Evolutionary conservation across 2,329 filamentous ascomycete species (phyloP), one percentile per base, ranked within the genome.

Genomic region (Cryphonectria naterciae): DNA sequence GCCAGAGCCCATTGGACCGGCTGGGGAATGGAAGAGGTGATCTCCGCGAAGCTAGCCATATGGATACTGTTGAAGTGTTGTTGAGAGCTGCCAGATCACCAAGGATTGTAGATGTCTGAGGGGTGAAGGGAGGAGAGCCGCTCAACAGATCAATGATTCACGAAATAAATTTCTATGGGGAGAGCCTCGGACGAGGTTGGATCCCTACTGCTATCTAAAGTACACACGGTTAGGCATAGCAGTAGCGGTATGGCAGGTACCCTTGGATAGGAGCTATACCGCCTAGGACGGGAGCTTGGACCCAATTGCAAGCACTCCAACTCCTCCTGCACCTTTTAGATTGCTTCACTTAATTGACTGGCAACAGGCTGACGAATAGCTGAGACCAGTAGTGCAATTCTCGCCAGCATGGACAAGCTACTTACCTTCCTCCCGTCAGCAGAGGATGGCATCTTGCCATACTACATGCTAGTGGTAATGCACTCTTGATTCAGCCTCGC

Each of bases 391-490:
- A 46, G 17, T 10, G n/a, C 17, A 1, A 4, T 7, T 5, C 17
- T 28, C 39, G 46, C 13, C 43, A 74, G 63, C 46, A 87, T 89
- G 85, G 85, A 86, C 49, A 72, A 79, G 2, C 56, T 88, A 68
- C 78, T 81, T 70, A 77, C 80, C 32, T 80, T 84, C 63, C 77
- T 83, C 22, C 83, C 87, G 37, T 86, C 87, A 4, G 77, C 79
- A 1, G 82, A 83, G 64, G 83, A 88, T 76, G 88, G 88, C 72
- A 81, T 86, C 72, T 76, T 90, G 70, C 88, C 88, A 35, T 88
- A 88, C 75, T 89, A 89, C 77, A 87, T 90, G 79, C 80, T 88
- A 68, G 76, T 87, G 64, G 87, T 89, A 81, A 74, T 85, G 15
- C 39, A 13, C 56, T 56, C 65, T 25, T 49, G 7, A 49, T n/a